phyloP scores from a whole-genome alignment of 2,329 filamentous ascomycete genomes.

The Didymella glomerata region DNA sequence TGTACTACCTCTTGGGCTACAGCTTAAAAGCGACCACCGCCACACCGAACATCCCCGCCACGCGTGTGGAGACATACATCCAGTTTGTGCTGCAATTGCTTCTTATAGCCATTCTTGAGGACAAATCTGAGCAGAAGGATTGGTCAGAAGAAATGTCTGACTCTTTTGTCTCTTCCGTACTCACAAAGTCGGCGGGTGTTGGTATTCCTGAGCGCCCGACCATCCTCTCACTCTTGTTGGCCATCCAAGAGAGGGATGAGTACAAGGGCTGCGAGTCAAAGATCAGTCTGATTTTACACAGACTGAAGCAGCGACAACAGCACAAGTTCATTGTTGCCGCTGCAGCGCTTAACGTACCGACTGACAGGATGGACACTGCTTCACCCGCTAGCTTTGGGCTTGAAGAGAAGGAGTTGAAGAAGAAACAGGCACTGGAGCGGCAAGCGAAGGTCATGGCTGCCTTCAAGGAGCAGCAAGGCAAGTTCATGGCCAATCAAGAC shows the following conservation, averaged over 20 bases:
- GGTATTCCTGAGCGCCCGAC: constrained; percentile 51
- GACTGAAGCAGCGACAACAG: constrained; percentile 84
- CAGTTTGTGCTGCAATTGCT: constrained; percentile 90
- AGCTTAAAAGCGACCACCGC: constrained; percentile 72
- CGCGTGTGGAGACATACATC: constrained; percentile 87
- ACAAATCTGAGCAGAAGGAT: constrained; percentile 63
- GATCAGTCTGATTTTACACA: constrained; percentile 81
- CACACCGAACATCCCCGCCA: constrained; percentile 78
- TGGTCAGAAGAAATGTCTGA: constrained; percentile 55
- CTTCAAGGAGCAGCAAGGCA: constrained; percentile 97
- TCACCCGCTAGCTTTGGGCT: constrained; percentile 74
- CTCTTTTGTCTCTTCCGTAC: constrained; percentile 77
- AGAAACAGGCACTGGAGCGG: constrained; percentile 86
- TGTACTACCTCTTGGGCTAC: constrained; percentile 88
- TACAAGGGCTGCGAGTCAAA: constrained; percentile 86
- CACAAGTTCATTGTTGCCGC: constrained; percentile 75
- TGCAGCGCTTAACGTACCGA: constrained; percentile 65
- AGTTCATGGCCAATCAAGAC: constrained; percentile 87
- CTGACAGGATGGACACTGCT: constrained; percentile 81
- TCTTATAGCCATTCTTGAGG: constrained; percentile 85
- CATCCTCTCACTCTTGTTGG: constrained; percentile 62
- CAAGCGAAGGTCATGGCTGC: constrained; percentile 97
- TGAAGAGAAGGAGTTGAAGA: constrained; percentile 81
- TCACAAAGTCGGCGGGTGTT: constrained; percentile 67
- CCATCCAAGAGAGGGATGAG: constrained; percentile 70